Evolutionary conservation across 1,284 basidiomycete genomes (phyloP).

Genomic region (Trametes polyzona): DNA sequence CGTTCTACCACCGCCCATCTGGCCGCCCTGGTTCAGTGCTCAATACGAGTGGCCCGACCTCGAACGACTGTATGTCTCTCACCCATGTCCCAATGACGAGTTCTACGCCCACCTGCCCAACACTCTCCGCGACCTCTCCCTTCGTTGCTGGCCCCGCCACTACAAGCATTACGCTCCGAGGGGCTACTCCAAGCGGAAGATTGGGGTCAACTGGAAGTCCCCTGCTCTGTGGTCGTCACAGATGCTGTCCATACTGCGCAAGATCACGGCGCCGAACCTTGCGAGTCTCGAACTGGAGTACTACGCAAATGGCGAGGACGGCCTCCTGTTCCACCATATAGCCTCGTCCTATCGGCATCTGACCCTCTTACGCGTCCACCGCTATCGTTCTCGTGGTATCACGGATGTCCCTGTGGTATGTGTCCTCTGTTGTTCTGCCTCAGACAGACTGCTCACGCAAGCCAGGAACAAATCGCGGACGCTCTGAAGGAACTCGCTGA

Average conservation of each 20-base stretch:
- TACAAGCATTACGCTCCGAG: background rate
- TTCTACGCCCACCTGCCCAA: background rate
- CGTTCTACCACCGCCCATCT: background rate
- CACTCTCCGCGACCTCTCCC: background rate
- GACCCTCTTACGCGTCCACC: background rate
- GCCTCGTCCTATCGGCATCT: background rate
- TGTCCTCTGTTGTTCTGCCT: background rate
- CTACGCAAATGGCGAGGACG: background rate
- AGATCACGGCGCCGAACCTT: background rate
- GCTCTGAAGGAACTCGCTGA: background rate
- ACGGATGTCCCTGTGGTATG: background rate
- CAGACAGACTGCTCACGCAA: background rate
- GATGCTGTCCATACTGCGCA: conserved; percentile 2
- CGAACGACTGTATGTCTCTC: background rate
- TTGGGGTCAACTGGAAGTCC: background rate
- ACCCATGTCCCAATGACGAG: conserved; percentile 6
- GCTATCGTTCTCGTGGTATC: background rate
- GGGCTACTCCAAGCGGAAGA: background rate
- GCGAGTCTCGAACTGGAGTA: background rate
- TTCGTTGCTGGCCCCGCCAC: conserved; percentile 8
- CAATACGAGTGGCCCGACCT: background rate
- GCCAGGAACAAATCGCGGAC: background rate
- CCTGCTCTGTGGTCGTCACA: background rate
- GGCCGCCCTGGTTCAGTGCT: background rate
- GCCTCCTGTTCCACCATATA: background rate